Conservation (phyloP, 164 flowering plant species). For the Liquidambar formosana region DNA sequence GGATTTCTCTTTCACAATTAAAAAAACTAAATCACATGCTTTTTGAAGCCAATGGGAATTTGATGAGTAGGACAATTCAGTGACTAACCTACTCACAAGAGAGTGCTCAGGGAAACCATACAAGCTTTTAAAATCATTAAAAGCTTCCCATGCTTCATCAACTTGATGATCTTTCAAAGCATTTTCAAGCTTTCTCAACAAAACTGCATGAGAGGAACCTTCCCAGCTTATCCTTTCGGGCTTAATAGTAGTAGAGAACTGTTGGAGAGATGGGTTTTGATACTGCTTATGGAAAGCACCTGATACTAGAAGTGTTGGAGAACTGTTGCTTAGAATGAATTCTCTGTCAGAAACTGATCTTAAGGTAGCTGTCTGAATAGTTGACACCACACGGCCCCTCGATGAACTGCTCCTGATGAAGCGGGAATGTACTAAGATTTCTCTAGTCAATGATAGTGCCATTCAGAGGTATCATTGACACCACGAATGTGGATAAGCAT, state of each 20-base stretch:
- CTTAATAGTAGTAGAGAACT: conserved; percentile 22
- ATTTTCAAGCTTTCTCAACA: conserved; percentile 58
- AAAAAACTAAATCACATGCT: conserved; percentile 56
- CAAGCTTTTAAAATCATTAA: conserved; percentile 46
- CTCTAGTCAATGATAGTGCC: too few relatives aligned
- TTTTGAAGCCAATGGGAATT: conserved; percentile 49
- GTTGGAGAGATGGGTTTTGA: background rate
- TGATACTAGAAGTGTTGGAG: too few relatives aligned
- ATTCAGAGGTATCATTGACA: too few relatives aligned
- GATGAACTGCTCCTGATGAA: too few relatives aligned
- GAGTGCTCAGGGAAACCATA: conserved; percentile 56
- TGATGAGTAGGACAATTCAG: conserved; percentile 56
- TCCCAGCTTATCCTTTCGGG: conserved; percentile 26
- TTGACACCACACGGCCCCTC: too few relatives aligned
- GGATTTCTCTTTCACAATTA: conserved; percentile 38
- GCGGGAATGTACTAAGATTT: too few relatives aligned
- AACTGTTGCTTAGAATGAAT: too few relatives aligned
- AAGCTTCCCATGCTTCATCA: conserved; percentile 69
- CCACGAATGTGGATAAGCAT: too few relatives aligned
- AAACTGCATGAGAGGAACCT: conserved; percentile 38
- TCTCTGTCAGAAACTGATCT: too few relatives aligned
- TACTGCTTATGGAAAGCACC: too few relatives aligned
- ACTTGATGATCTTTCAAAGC: conserved; percentile 45
- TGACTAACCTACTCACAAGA: conserved; percentile 42
- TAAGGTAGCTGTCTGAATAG: too few relatives aligned